Percentiles rank a stretch among this genome's conserved stretches.
These are phyloP conservation scores for Dendrocalamus sinicus DNA, from an alignment of 176 grass and related monocot genomes.

Conservation along the genomic window DNA sequence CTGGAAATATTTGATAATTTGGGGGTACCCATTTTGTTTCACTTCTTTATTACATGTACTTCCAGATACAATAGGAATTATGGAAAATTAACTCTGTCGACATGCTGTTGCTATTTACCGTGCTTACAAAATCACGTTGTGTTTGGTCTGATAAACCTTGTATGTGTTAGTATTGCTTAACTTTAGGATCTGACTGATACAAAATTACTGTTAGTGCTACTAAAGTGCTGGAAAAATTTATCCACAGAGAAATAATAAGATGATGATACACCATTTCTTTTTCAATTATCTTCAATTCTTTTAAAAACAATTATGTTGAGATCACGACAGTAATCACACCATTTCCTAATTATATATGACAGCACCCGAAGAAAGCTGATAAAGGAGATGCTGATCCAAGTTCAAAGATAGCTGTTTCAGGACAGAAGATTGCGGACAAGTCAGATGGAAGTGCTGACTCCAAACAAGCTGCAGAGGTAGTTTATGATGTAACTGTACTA, in stretches of 20 bases:
- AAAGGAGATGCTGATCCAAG: slow-evolving; percentile 56
- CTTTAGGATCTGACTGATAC: not conserved
- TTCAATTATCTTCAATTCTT: not conserved
- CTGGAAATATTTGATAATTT: slow-evolving; percentile 11
- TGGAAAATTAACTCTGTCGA: not conserved
- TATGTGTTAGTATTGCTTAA: not conserved
- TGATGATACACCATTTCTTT: not conserved
- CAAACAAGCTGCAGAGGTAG: slow-evolving; percentile 65
- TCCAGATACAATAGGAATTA: slow-evolving; percentile 1
- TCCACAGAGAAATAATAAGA: slow-evolving; percentile 1
- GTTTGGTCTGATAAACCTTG: slow-evolving; percentile 17
- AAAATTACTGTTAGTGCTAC: slow-evolving; percentile 11
- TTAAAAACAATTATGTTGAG: not conserved
- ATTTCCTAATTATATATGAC: slow-evolving; percentile 27
- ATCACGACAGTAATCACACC: not conserved
- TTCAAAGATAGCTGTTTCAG: slow-evolving; percentile 64
- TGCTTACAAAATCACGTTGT: not conserved
- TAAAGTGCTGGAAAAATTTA: not conserved
- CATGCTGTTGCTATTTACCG: slow-evolving; percentile 19
- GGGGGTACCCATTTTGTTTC: not conserved
- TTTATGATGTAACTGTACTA: slow-evolving; percentile 10
- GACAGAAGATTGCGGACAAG: slow-evolving; percentile 56
- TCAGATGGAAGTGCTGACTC: slow-evolving; percentile 42
- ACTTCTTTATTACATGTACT: not conserved
- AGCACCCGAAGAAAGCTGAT: slow-evolving; percentile 68